A percentile compares a stretch with the other conserved stretches of the same genome.
Conservation (phyloP, 371 early-diverging fungal genomes). For the Mucor irregularis region DNA sequence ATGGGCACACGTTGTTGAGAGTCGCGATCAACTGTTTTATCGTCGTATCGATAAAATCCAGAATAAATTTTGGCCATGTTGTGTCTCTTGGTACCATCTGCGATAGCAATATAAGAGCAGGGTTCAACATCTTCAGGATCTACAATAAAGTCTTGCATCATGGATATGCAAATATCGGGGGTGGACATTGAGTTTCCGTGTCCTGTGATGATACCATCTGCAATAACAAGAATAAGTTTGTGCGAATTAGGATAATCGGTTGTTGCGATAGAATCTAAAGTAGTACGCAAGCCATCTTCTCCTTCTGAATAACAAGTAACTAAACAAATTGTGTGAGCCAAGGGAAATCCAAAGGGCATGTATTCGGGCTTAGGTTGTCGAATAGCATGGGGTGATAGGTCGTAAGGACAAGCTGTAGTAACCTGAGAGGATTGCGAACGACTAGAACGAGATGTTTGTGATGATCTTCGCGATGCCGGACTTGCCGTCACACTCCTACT, state of each 20-base stretch:
- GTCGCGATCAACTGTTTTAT: slow-evolving; percentile 47
- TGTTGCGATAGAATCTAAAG: slow-evolving; percentile 92
- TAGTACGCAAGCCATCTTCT: slow-evolving; percentile 87
- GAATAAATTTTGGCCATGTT: slow-evolving; percentile 96
- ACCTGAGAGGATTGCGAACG: slow-evolving; percentile 1
- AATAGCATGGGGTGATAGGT: slow-evolving; percentile 34
- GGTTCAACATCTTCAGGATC: slow-evolving; percentile 63
- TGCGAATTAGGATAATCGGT: slow-evolving; percentile 91
- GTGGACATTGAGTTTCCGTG: slow-evolving; percentile 76
- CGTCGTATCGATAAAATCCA: slow-evolving; percentile 79
- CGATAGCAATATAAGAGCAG: slow-evolving; percentile 90
- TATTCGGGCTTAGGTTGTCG: slow-evolving; percentile 51
- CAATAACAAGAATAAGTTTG: slow-evolving; percentile 90
- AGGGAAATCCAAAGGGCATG: slow-evolving; percentile 66
- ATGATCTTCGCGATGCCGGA: slow-evolving; percentile 20
- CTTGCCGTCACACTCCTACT: slow-evolving; percentile 14
- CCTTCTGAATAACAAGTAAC: slow-evolving; percentile 95
- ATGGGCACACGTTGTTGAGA: slow-evolving; percentile 73
- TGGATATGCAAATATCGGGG: slow-evolving; percentile 78
- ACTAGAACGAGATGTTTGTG: slow-evolving; percentile 8
- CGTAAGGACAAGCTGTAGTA: slow-evolving; percentile 14
- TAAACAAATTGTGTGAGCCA: slow-evolving; percentile 74
- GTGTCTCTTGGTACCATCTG: slow-evolving; percentile 89
- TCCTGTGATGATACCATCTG: slow-evolving; percentile 87
- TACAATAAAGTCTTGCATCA: slow-evolving; percentile 77